These are phyloP conservation scores for Dentipellis sp. DNA, from an alignment of 768 basidiomycete species.

Conservation along the genomic window DNA sequence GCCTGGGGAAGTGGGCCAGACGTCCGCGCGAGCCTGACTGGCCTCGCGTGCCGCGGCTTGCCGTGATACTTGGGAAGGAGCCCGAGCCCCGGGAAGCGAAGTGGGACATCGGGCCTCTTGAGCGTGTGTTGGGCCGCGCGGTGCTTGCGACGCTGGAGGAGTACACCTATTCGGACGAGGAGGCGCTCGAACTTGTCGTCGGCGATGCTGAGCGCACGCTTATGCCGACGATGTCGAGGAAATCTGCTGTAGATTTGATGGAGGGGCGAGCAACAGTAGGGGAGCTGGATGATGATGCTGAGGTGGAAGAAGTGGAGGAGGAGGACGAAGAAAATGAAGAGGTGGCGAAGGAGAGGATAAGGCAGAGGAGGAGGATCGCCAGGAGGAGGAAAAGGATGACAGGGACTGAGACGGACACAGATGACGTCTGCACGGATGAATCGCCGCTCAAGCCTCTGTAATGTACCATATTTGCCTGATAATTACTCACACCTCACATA, in stretches of 20 bases:
- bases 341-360: too few relatives aligned
- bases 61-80: neutral
- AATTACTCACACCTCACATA: too few relatives aligned
- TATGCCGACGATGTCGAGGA: neutral
- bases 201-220: neutral
- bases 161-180: neutral
- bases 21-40: neutral
- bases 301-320: neutral
- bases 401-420: too few relatives aligned
- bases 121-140: conserved; percentile 6
- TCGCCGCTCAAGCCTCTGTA: too few relatives aligned
- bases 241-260: neutral
- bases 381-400: too few relatives aligned
- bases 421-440: too few relatives aligned
- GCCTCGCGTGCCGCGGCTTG: neutral
- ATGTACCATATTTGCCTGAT: too few relatives aligned
- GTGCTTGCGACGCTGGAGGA: conserved; percentile 1
- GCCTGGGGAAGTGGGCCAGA: neutral
- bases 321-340: too few relatives aligned
- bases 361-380: neutral
- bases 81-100: neutral
- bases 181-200: neutral
- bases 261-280: neutral
- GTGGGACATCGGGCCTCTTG: conserved; percentile 13
- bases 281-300: neutral